Percentiles rank a stretch among this genome's conserved stretches.
phyloP scores from a whole-genome alignment of 2,329 filamentous ascomycete genomes.

The Diaporthe destruens region DNA sequence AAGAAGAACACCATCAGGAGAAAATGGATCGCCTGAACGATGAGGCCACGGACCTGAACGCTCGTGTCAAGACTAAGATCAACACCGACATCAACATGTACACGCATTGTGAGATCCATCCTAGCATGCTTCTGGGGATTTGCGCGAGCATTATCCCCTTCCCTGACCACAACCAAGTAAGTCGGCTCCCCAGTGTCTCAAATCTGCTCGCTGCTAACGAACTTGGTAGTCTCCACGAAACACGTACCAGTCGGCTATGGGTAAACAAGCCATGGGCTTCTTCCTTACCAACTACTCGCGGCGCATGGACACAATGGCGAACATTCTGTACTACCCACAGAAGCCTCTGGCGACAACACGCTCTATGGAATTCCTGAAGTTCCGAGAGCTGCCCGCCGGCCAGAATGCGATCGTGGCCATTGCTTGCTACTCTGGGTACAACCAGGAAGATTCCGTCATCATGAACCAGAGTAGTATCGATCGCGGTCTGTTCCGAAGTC shows the following conservation, averaged over 20 bases:
- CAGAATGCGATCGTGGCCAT: slow-evolving; percentile 99
- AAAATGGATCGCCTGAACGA: slow-evolving; percentile 73
- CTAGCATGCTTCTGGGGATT: slow-evolving; percentile 98
- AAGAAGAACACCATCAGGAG: slow-evolving; percentile 79
- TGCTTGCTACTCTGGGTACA: slow-evolving; percentile 97
- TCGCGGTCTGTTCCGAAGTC: slow-evolving; percentile 93
- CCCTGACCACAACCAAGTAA: slow-evolving; percentile 94
- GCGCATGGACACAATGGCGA: slow-evolving; percentile 99
- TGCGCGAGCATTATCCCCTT: slow-evolving; percentile 99
- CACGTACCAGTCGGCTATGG: slow-evolving; percentile 99
- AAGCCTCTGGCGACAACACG: slow-evolving; percentile 96
- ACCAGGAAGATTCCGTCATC: slow-evolving; percentile 99
- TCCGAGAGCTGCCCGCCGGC: slow-evolving; percentile 94
- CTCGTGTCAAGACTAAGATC: slow-evolving; percentile 87
- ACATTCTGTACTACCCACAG: slow-evolving; percentile 98
- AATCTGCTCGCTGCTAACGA: slow-evolving; percentile 49
- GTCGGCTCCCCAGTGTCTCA: slow-evolving; percentile 43
- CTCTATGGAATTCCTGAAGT: slow-evolving; percentile 99
- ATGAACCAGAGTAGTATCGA: slow-evolving; percentile 99
- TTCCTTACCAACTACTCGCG: slow-evolving; percentile 97
- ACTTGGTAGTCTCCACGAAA: slow-evolving; percentile 87
- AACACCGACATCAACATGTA: slow-evolving; percentile 91
- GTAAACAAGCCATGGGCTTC: slow-evolving; percentile 99
- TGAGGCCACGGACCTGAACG: slow-evolving; percentile 78
- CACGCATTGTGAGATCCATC: slow-evolving; percentile 99